Conservation (phyloP, 768 basidiomycete species). For the Tricholoma terreum region DNA sequence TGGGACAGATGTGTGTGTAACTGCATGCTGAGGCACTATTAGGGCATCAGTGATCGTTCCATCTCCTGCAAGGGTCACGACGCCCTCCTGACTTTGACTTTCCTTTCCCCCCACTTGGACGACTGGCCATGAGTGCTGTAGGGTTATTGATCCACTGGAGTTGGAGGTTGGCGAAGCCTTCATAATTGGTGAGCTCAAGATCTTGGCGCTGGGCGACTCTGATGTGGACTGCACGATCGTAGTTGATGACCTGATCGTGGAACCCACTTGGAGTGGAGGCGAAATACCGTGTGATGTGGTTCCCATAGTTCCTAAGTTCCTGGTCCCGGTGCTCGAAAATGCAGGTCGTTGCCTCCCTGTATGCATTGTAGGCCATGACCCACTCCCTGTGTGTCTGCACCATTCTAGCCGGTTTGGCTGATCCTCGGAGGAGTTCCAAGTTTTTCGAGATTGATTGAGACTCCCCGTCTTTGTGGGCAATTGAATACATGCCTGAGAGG, state of each 20-base stretch:
- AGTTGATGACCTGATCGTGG: conserved; percentile 23
- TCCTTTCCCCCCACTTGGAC: neutral
- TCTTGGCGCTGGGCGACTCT: conserved; percentile 4
- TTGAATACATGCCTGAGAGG: too few relatives aligned
- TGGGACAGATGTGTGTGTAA: conserved; percentile 15
- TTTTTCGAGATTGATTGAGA: neutral
- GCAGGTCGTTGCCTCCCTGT: neutral
- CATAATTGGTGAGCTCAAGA: conserved; percentile 11
- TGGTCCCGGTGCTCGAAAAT: neutral
- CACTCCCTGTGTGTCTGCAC: neutral
- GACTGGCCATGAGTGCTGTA: conserved; percentile 2
- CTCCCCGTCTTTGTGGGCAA: neutral
- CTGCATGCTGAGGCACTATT: conserved; percentile 12
- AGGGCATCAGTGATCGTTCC: conserved; percentile 14
- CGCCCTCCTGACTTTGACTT: neutral
- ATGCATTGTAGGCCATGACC: too few relatives aligned
- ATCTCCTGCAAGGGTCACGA: conserved; percentile 12
- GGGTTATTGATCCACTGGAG: too few relatives aligned
- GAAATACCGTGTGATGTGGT: conserved; percentile 10
- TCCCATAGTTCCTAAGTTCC: neutral
- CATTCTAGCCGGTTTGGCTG: neutral
- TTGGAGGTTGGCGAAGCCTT: conserved; percentile 12
- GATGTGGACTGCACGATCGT: conserved; percentile 20
- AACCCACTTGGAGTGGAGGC: neutral
- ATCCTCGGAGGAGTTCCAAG: neutral